Evolutionary conservation across 306 rosid genomes (phyloP), one percentile per base, ranked within the genome.

Genomic region (Trifolium repens): DNA sequence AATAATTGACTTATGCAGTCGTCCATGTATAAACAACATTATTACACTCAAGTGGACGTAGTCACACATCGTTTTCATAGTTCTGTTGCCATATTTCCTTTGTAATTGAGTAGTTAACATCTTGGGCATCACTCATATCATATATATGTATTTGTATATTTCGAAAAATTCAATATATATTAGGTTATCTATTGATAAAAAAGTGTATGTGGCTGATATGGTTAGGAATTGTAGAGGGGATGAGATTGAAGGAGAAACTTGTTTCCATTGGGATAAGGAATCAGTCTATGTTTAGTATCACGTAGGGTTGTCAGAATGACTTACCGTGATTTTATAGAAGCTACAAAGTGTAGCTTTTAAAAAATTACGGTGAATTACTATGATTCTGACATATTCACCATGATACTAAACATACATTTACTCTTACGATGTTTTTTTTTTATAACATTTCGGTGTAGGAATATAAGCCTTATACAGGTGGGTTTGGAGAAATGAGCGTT

Each of bases 1-100:
- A 74, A 74, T 34, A 74, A 69, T 65, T 63, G 78, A 79, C 65
- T 40, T 59, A 24, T 57, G 57, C 59, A 62, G 27, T 34, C 50
- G 66, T 64, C 42, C 17, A 16, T 79, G 37, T 74, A 62, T 70
- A 67, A 71, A 60, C 35, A 50, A 66, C 65, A 59, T 68, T 42
- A 54, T 84, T 62, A 60, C 60, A 8, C 77, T 57, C 30, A 34
- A 70, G 81, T 70, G 69, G 79, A 71, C 58, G 82, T 34, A 52
- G 66, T 34, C 82, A 76, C 65, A 79, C 16, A 80, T 84, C 67
- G 37, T 68, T 76, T 78, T 84, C 80, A 10, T n/a, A 52, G 44
- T 22, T 71, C 77, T 72, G 65, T 67, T 67, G 81, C 57, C 81
- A 61, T 12, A 47, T 43, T 64, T 60, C 72, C 80, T 79, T 76